These are phyloP conservation scores for Penicillium paradoxum DNA, from an alignment of 495 filamentous ascomycete genomes.

Conservation along the genomic window DNA sequence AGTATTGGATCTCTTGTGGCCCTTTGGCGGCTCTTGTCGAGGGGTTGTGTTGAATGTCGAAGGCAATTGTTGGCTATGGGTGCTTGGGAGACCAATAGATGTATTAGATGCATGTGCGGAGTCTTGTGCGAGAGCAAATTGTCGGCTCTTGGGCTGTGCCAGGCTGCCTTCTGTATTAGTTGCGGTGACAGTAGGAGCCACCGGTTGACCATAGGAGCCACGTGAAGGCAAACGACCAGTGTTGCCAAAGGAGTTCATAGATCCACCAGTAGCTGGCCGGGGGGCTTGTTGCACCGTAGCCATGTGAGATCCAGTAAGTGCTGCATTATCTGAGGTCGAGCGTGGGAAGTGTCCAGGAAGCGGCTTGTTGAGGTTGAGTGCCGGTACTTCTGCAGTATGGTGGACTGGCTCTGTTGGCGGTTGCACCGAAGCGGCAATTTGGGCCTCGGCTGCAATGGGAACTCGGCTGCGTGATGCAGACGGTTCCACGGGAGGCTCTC, in stretches of 20 bases:
- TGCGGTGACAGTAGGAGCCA: conserved; percentile 79
- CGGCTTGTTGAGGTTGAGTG: conserved; percentile 25
- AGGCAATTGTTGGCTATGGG: conserved; percentile 46
- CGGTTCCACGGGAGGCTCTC: conserved; percentile 40
- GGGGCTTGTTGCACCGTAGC: conserved; percentile 48
- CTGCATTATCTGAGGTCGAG: conserved; percentile 52
- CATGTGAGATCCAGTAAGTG: conserved; percentile 39
- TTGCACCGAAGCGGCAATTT: conserved; percentile 4
- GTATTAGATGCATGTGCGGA: conserved; percentile 23
- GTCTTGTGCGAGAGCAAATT: conserved; percentile 65
- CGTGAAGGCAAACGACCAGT: conserved; percentile 65
- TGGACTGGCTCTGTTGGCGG: conserved; percentile 7
- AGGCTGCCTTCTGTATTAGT: conserved; percentile 90
- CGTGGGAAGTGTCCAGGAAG: conserved; percentile 45
- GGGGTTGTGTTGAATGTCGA: conserved; percentile 41
- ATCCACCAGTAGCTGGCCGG: conserved; percentile 77
- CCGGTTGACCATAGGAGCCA: conserved; percentile 84
- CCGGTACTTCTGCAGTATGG: conserved; percentile 8
- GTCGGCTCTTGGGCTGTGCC: conserved; percentile 73
- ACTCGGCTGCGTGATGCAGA: conserved; percentile 17
- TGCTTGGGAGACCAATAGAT: conserved; percentile 58
- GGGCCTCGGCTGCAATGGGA: conserved; percentile 13
- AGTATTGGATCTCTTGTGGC: conserved; percentile 90
- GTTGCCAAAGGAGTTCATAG: conserved; percentile 61
- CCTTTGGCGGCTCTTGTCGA: conserved; percentile 50